A percentile compares a stretch with the other conserved stretches of the same genome.
phyloP scores from a whole-genome alignment of 257 asterid genomes.

The Echium plantagineum region DNA sequence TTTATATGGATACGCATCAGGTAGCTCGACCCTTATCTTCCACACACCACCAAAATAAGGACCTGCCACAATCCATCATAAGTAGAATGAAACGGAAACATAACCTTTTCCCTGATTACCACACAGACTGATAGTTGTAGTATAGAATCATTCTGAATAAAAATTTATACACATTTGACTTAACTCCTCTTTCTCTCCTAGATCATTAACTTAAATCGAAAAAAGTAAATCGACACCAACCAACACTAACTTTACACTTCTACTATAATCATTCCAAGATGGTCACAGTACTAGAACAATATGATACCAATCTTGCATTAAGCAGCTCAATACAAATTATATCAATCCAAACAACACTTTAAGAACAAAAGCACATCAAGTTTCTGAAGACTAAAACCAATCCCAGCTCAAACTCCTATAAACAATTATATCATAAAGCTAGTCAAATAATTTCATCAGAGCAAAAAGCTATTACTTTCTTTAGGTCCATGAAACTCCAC shows the following conservation, averaged over 20 bases:
- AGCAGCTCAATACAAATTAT: slow-evolving; percentile 1
- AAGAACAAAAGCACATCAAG: slow-evolving; percentile 1
- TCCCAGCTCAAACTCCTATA: background rate
- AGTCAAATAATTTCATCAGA: background rate
- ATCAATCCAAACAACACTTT: background rate
- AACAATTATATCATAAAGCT: slow-evolving; percentile 10
- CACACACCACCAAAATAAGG: slow-evolving; percentile 90
- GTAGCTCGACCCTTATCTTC: slow-evolving; percentile 72
- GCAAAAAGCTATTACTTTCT: slow-evolving; percentile 43
- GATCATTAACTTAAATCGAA: no score
- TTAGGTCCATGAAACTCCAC: slow-evolving; percentile 88
- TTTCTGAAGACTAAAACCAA: slow-evolving; percentile 9
- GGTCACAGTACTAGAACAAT: no score
- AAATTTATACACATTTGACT: no score
- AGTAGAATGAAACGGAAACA: background rate
- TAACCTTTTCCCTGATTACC: background rate
- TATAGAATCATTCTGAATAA: no score
- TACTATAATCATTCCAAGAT: no score
- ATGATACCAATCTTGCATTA: no score
- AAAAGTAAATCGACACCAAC: no score
- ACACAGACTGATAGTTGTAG: background rate
- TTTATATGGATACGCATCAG: slow-evolving; percentile 84
- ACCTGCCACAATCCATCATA: slow-evolving; percentile 38
- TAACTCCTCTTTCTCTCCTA: no score
- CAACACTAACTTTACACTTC: no score